Base-by-base conservation (phyloP, 805 yeast species). In the Priceomyces haplophilus region DNA sequence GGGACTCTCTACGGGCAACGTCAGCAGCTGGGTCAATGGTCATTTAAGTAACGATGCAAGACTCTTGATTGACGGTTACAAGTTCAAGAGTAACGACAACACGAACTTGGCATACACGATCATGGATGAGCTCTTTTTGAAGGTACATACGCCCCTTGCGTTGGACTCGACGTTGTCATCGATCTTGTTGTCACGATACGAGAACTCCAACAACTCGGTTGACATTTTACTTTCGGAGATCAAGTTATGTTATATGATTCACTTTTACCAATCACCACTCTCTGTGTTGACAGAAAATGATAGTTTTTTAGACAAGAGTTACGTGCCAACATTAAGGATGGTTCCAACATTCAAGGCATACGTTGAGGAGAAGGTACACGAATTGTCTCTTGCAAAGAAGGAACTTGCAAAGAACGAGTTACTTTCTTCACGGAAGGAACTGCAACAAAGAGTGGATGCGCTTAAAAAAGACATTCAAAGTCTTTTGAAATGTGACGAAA, bases 151-250 rank as follows among this genome's bases (percentile, higher is more conserved):
- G 3, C 49, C 48, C 16, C 46, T 62, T 15, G 38, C 59, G 5
- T 42, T 66, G 2, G 62, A 60, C 35, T 57, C 62, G 2, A 50
- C 41, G 7, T 37, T 60, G 13, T 38, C 57, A 7, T 45, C 63
- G 7, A 59, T 68, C 8, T 52, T 70, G 11, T 49, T 64, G 31
- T 54, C 54, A 31, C 48, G 76, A 30, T 69, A 69, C 41, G 59
- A 62, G 37, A 59, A 62, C 46, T 55, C 70, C 27, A 69, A 67
- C 49, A 69, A 67, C 44, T 69, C 75, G 10, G 66, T 70, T 37
- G 75, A 70, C 45, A 52, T 61, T 25, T 54, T 70, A 37, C 58
- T 68, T 12, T 55, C 69, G 3, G 69, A 67, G 45, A 54, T 70
- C 33, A 66, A 65, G 41, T 44, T 70, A 32, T 47, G 64, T 34